phyloP scores from a whole-genome alignment of 768 basidiomycete species.

The Lactifluus pinguis region DNA sequence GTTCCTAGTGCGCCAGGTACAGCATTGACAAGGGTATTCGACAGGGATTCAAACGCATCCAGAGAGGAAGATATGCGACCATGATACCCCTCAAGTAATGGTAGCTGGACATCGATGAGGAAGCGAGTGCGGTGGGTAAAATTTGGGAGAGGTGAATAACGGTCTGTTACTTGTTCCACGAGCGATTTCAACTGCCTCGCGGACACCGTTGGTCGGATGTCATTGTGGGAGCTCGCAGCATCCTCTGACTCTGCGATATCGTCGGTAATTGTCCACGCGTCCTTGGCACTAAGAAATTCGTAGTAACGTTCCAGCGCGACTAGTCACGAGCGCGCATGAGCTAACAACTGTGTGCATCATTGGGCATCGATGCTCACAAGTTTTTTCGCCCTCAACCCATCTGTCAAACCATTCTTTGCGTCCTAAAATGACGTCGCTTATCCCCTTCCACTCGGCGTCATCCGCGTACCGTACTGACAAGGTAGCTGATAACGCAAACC shows the following conservation, averaged over 20 bases:
- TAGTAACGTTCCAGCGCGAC: slow-evolving; percentile 85
- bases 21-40: slow-evolving; percentile 77
- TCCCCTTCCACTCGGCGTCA: slow-evolving; percentile 54
- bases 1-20: slow-evolving; percentile 86
- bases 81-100: slow-evolving; percentile 70
- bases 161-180: slow-evolving; percentile 90
- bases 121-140: slow-evolving; percentile 74
- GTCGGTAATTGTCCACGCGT: slow-evolving; percentile 81
- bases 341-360: not conserved
- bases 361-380: slow-evolving; percentile 48
- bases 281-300: slow-evolving; percentile 66
- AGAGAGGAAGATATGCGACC: slow-evolving; percentile 72
- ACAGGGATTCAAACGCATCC: slow-evolving; percentile 90
- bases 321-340: slow-evolving; percentile 26
- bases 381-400: slow-evolving; percentile 85
- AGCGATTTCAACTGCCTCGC: slow-evolving; percentile 76
- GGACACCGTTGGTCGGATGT: slow-evolving; percentile 69
- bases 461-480: slow-evolving; percentile 28
- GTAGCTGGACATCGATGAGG: slow-evolving; percentile 76
- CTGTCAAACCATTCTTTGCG: slow-evolving; percentile 82
- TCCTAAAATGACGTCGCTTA: slow-evolving; percentile 74
- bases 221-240: slow-evolving; percentile 18
- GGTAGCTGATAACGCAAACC: slow-evolving; percentile 54
- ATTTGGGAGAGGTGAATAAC: slow-evolving; percentile 81
- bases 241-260: slow-evolving; percentile 39